Base-by-base conservation (phyloP, 768 basidiomycete genomes). In the Imleria badia region DNA sequence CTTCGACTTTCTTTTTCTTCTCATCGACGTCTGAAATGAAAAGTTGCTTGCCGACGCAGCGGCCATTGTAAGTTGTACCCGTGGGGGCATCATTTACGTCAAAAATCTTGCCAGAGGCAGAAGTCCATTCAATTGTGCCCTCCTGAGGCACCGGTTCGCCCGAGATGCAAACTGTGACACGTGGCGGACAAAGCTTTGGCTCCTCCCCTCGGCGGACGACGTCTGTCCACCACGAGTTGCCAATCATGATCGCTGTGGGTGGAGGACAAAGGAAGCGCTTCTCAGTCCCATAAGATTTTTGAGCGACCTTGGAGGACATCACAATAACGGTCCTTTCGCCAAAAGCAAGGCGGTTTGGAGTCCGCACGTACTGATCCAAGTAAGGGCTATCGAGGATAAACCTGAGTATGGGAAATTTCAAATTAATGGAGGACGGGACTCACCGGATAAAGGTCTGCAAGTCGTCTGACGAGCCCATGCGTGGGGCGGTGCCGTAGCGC, bases 301-400 rank as follows among this genome's bases (percentile, higher is more conserved):
- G 96, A 4, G 93, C 96, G 30, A 98, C 94, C 66, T 90, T 94
- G 68, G 90, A 93, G n/a, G 93, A 95, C 91, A 97, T 94, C 63
- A 98, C 89, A 56, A 98, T 89, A 56, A 98, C 84, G 5, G 94
- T 93, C 45, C 94, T 85, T 70, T 98, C 96, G 47, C 96, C 96
- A 63, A 89, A 89, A 2, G 89, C 89, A 43, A 97, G 81, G 30
- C 94, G 82, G 68, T 96, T 96, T 36, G 84, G 78, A 20, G 94
- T 83, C 33, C 86, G 81, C 47, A 94, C 82, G 68, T 94, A 98
- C 62, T 90, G 87, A 56, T 92, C 89, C 59, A 94, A 75, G 72
- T 84, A 91, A 12, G 91, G 91, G 23, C 88, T 90, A 58, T 41
- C 45, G 55, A 50, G 57, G 51, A 54, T 31, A 45, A 58, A 56